These are phyloP conservation scores for Arthrobotrys megalospora DNA, from an alignment of 2,329 filamentous ascomycete species.

Conservation along the genomic window DNA sequence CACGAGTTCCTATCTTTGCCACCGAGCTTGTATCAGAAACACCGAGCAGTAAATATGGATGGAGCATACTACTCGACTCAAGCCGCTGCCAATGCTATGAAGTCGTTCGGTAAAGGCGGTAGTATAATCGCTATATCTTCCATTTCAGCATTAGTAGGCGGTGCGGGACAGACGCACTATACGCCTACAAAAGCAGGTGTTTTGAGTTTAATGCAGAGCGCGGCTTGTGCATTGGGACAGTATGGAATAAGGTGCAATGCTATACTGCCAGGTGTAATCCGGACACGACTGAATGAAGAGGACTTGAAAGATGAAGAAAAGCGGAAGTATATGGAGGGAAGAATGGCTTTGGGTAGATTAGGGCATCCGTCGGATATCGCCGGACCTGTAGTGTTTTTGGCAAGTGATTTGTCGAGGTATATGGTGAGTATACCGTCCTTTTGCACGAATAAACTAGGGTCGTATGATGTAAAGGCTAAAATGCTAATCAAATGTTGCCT, in stretches of 20 bases:
- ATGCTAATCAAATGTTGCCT: constrained; percentile 17
- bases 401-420: constrained; percentile 83
- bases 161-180: constrained; percentile 84
- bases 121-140: constrained; percentile 84
- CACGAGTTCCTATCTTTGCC: constrained; percentile 84
- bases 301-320: constrained; percentile 82
- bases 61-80: constrained; percentile 92
- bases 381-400: constrained; percentile 88
- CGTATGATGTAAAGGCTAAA: neutral
- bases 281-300: constrained; percentile 86
- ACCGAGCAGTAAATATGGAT: constrained; percentile 84
- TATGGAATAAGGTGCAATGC: constrained; percentile 87
- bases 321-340: constrained; percentile 81
- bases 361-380: constrained; percentile 81
- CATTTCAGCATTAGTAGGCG: constrained; percentile 83
- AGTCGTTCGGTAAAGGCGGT: constrained; percentile 76
- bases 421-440: constrained; percentile 70
- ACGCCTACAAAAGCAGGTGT: constrained; percentile 91
- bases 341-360: constrained; percentile 84
- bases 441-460: neutral
- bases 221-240: constrained; percentile 82
- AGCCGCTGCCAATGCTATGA: constrained; percentile 86
- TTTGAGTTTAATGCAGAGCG: constrained; percentile 84
- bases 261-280: constrained; percentile 84
- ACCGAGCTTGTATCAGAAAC: constrained; percentile 78